Evolutionary conservation across 1,284 basidiomycete species (phyloP), one percentile per base, ranked within the genome.

Genomic region (Fomes fomentarius): DNA sequence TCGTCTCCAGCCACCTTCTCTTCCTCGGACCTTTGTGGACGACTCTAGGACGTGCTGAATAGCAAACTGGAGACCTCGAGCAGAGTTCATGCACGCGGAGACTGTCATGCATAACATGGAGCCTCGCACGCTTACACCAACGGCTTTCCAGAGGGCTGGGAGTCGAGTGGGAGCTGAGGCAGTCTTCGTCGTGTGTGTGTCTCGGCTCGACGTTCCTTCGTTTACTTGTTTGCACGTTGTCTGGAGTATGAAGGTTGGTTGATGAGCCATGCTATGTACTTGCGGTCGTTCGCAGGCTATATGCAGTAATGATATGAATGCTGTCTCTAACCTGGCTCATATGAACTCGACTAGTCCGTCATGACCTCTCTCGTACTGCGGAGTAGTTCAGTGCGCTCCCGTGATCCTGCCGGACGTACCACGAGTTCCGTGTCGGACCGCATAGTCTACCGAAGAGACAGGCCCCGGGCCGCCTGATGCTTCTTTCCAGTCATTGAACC

Each of bases 71-170:
- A 26, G 48, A 58, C 47, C 44, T 48, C 40, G 50, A 38, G 15
- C 24, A 28, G 26, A 39, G 45, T 19, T 38, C 35, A 42, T 45
- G 26, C 53, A 54, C 50, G 56, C 39, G 56, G 45, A 62, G 69
- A 67, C 73, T 81, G 82, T 77, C 85, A 87, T 88, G 88, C 89
- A 91, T 69, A 83, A 88, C 81, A 91, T 76, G 84, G 87, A 90
- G 89, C 89, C 87, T 84, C 89, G 90, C 90, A 91, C 90, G 89
- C 89, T 92, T 91, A 75, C 76, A 91, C 89, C 90, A 92, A 92
- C 89, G 85, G 82, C 81, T 83, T 75, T 67, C 67, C 71, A 76
- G 81, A 78, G 78, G 76, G 76, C 68, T 70, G 67, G 78, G 80
- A 80, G 84, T 68, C 79, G 90, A 91, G 89, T 92, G 89, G 89